Conservation (phyloP, 108 stramenopile genomes). For the Pseudonitzschia delicatissima region DNA sequence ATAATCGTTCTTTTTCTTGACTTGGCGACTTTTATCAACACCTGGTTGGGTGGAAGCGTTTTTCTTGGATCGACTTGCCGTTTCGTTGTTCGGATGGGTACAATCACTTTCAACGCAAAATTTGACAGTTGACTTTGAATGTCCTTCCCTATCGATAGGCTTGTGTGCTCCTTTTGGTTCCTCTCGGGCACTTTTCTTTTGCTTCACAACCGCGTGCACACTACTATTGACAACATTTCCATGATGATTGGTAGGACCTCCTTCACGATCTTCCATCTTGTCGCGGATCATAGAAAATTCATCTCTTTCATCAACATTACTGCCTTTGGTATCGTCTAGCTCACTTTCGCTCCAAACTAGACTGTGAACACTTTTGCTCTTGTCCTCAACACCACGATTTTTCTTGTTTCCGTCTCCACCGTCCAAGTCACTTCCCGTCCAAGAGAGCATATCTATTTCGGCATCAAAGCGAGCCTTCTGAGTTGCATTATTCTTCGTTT, state of each 20-base stretch:
- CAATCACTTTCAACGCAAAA: background rate
- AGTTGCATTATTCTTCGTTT: background rate
- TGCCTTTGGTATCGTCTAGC: background rate
- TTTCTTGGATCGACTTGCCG: too few species aligned
- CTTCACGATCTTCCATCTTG: too few species aligned
- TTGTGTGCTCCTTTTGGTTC: background rate
- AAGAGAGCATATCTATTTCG: background rate
- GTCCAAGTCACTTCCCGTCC: conserved; percentile 11
- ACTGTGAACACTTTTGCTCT: background rate
- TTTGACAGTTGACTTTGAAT: background rate
- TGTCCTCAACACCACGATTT: background rate
- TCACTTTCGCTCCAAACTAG: conserved; percentile 1
- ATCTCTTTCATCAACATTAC: background rate
- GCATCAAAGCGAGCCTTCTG: background rate
- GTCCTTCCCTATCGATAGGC: background rate
- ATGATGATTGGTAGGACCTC: too few species aligned
- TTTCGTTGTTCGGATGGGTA: background rate
- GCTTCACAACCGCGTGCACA: background rate
- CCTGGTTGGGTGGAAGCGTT: too few species aligned
- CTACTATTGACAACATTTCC: background rate
- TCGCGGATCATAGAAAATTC: background rate
- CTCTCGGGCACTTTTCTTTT: background rate
- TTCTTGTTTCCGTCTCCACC: background rate
- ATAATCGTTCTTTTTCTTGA: too few species aligned
- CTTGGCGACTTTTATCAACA: too few species aligned